Evolutionary conservation across 768 basidiomycete species (phyloP).

Genomic region (Termitomyces titanicus): DNA sequence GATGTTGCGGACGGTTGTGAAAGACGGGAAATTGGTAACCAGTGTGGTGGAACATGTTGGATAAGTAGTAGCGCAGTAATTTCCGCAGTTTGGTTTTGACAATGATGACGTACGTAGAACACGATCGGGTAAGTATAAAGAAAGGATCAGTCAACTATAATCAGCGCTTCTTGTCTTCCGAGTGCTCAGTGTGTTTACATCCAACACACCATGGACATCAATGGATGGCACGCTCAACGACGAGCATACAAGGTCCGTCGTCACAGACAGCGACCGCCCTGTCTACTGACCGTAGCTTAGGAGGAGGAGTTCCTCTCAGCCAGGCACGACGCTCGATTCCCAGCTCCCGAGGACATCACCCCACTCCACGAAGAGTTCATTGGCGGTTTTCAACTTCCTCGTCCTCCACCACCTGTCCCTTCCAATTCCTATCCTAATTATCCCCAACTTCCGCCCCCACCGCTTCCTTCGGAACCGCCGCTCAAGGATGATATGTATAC

Average conservation of each 20-base stretch:
- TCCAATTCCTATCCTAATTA: slow-evolving; percentile 25
- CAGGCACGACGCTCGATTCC: slow-evolving; percentile 40
- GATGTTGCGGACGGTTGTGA: slow-evolving; percentile 86
- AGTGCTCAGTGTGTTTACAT: too few relatives aligned
- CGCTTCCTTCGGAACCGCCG: slow-evolving; percentile 42
- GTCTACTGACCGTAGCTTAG: slow-evolving; percentile 16
- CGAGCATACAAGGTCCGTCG: slow-evolving; percentile 51
- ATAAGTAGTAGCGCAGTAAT: too few relatives aligned
- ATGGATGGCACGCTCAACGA: slow-evolving; percentile 72
- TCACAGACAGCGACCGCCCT: not conserved
- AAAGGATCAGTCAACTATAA: slow-evolving; percentile 4
- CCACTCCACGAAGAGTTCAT: slow-evolving; percentile 63
- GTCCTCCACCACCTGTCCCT: slow-evolving; percentile 34
- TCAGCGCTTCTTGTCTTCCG: not conserved
- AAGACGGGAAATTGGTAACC: slow-evolving; percentile 83
- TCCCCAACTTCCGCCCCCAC: slow-evolving; percentile 31
- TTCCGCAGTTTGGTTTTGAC: too few relatives aligned
- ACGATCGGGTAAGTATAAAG: too few relatives aligned
- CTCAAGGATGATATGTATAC: slow-evolving; percentile 41
- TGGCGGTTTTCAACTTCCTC: slow-evolving; percentile 45
- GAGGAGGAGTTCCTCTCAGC: slow-evolving; percentile 30
- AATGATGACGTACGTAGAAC: slow-evolving; percentile 6
- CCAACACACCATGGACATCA: slow-evolving; percentile 56
- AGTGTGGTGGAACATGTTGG: slow-evolving; percentile 85
- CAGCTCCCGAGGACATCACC: slow-evolving; percentile 52